Evolutionary conservation across 306 rosid genomes (phyloP).

Genomic region (Vicia villosa): DNA sequence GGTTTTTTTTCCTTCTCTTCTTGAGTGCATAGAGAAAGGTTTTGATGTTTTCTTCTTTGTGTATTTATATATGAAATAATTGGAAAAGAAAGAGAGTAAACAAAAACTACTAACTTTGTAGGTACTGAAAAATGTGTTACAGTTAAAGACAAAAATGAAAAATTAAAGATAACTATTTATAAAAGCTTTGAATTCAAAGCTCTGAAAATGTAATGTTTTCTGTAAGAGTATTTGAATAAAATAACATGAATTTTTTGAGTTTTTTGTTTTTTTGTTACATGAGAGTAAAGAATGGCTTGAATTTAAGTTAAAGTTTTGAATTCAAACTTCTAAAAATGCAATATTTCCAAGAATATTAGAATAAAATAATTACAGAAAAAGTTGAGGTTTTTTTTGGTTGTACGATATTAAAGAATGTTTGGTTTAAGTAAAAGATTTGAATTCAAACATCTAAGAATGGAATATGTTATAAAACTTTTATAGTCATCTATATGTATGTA

Average conservation of each 20-base stretch:
- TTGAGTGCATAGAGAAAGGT: conserved; percentile 30
- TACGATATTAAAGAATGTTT: neutral
- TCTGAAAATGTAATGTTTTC: no score
- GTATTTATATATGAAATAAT: conserved; percentile 38
- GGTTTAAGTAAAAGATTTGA: neutral
- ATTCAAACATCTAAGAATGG: neutral
- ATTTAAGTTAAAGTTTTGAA: no score
- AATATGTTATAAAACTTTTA: neutral
- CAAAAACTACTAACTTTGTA: neutral
- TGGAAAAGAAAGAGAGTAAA: conserved; percentile 40
- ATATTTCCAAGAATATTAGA: neutral
- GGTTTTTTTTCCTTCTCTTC: conserved; percentile 13
- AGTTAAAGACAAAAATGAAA: neutral
- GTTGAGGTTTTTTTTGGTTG: neutral
- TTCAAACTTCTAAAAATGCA: no score
- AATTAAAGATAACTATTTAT: neutral
- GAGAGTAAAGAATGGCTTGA: no score
- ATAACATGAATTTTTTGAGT: no score
- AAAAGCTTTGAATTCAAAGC: neutral
- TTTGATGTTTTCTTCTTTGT: conserved; percentile 33
- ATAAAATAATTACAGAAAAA: no score
- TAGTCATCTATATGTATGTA: neutral
- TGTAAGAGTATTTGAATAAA: no score
- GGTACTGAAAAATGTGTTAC: neutral
- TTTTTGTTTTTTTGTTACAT: no score